A percentile compares a stretch with the other conserved stretches of the same genome.
Conservation (phyloP, 1,139 yeast species). For the Hansenula lynferdii region DNA sequence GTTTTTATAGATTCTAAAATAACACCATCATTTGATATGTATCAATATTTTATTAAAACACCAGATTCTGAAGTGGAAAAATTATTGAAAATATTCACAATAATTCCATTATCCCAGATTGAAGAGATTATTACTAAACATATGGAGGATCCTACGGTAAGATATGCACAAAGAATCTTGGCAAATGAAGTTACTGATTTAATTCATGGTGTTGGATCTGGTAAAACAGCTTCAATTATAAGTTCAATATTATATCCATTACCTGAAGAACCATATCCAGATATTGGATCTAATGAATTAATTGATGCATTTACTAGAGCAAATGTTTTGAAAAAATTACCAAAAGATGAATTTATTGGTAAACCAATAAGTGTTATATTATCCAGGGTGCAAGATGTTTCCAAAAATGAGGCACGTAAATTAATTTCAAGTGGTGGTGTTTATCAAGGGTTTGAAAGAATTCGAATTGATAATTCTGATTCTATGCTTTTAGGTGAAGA, state of each 20-base stretch:
- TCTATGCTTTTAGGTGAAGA: conserved; percentile 40
- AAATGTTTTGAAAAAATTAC: conserved; percentile 45
- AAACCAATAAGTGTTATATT: conserved; percentile 32
- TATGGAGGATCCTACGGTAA: conserved; percentile 47
- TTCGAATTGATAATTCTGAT: conserved; percentile 51
- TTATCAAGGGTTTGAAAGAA: conserved; percentile 58
- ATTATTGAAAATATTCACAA: conserved; percentile 72
- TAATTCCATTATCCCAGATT: conserved; percentile 62
- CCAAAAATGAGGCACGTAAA: conserved; percentile 58
- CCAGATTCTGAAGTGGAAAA: conserved; percentile 73
- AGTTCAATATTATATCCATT: conserved; percentile 65
- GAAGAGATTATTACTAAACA: conserved; percentile 50
- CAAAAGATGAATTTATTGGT: conserved; percentile 32
- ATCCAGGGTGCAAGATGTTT: conserved; percentile 31
- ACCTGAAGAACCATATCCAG: conserved; percentile 45
- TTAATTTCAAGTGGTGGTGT: conserved; percentile 71
- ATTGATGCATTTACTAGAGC: conserved; percentile 58
- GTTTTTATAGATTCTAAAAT: conserved; percentile 71
- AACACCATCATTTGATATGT: conserved; percentile 78
- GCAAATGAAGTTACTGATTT: conserved; percentile 86
- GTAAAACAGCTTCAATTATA: conserved; percentile 58
- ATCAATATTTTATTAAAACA: conserved; percentile 78
- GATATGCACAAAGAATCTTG: conserved; percentile 70
- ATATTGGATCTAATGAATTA: conserved; percentile 47
- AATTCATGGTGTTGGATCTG: conserved; percentile 78